Evolutionary conservation across 495 filamentous ascomycete species (phyloP), one percentile per base, ranked within the genome.

Genomic region (Achaetomiella virescens): DNA sequence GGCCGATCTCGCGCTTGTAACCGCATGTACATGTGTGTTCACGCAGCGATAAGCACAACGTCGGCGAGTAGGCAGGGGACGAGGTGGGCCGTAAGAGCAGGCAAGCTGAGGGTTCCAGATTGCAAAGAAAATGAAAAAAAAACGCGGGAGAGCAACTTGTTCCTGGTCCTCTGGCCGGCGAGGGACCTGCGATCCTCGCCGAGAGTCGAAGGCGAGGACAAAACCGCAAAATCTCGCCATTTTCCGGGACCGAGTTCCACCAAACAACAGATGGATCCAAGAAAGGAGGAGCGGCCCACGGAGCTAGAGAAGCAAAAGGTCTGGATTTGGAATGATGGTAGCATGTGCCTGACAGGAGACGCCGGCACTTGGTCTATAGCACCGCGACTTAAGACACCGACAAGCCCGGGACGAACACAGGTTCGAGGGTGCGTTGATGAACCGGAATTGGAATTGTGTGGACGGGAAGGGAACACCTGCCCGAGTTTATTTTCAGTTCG

Each of bases 331-430:
- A 40, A 33, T 27, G 25, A 40, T 37, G 21, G 25, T 33, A 24
- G 31, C 20, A 31, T 44, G 52, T 55, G 33, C 56, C 62, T 57
- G 57, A 44, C 56, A 48, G 55, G 46, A 54, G 21, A 60, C 51
- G 54, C 54, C 65, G 65, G 66, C 66, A 67, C 42, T 67, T 69
- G 60, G 51, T 31, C 43, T 66, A 69, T 69, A 67, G 35, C 57
- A 55, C 20, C 12, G 37, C 22, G 52, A 57, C 37, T 44, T 67
- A 67, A 65, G 62, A 47, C 43, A 40, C 22, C 24, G 33, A 56
- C 52, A 37, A 54, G 60, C 44, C 58, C 52, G 56, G 66, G 65
- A 65, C 54, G 64, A 67, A 67, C 61, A 62, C 38, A 29, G 36
- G 61, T 62, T 62, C 55, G 64, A 55, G 58, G 49, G 55, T 42